Conservation (phyloP, 805 yeast species). For the Kurtzmaniella fragi region DNA sequence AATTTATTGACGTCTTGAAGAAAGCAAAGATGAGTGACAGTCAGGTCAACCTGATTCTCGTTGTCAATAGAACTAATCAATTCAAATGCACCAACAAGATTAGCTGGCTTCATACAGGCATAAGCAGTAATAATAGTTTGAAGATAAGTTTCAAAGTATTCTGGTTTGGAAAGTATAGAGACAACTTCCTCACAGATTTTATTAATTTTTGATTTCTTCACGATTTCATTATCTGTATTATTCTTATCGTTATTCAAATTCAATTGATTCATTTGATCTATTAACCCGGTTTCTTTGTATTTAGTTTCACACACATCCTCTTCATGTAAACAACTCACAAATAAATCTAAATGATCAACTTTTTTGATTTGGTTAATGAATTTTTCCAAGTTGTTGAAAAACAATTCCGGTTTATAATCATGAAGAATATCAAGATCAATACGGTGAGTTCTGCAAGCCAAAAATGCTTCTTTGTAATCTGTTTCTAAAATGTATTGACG, state of each 20-base stretch:
- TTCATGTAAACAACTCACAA: slow-evolving; percentile 78
- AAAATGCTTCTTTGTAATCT: slow-evolving; percentile 69
- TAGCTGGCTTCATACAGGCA: slow-evolving; percentile 89
- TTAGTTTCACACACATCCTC: slow-evolving; percentile 82
- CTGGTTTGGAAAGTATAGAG: slow-evolving; percentile 46
- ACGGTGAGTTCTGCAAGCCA: slow-evolving; percentile 84
- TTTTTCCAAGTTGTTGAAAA: slow-evolving; percentile 54
- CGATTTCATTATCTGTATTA: slow-evolving; percentile 24
- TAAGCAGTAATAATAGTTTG: slow-evolving; percentile 86
- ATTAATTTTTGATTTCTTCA: slow-evolving; percentile 59
- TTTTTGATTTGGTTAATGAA: slow-evolving; percentile 68
- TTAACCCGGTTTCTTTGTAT: slow-evolving; percentile 63
- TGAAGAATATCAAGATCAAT: slow-evolving; percentile 85
- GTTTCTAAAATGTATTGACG: slow-evolving; percentile 57
- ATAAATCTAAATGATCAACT: slow-evolving; percentile 77
- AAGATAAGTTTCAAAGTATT: slow-evolving; percentile 52
- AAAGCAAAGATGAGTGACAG: slow-evolving; percentile 83
- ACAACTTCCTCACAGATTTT: slow-evolving; percentile 70
- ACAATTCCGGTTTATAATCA: slow-evolving; percentile 76
- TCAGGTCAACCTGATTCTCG: slow-evolving; percentile 44
- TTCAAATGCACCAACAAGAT: slow-evolving; percentile 65
- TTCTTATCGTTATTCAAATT: slow-evolving; percentile 2
- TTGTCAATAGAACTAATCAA: slow-evolving; percentile 52
- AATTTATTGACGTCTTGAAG: slow-evolving; percentile 82
- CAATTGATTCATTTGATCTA: background rate